Base-by-base conservation (phyloP, 2,329 filamentous ascomycete genomes). In the Botrytis sinoallii region DNA sequence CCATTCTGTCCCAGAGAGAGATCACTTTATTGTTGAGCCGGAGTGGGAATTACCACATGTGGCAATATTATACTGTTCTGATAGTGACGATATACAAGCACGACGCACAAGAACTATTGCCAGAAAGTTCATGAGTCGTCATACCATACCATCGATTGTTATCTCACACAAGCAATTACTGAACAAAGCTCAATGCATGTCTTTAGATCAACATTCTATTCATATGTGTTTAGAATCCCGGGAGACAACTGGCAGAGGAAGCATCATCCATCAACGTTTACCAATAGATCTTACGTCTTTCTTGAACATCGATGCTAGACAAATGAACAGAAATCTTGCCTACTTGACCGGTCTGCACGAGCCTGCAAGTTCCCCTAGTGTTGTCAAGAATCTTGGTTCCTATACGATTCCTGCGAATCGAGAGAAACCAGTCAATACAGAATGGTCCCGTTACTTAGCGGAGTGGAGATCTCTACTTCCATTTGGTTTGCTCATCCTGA, bases 271-370 rank as follows among this genome's bases (percentile, higher is more conserved):
- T 70, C 81, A 83, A 71, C 82, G 85, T 57, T 78, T 86, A 25
- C 86, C 86, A 10, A 85, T 87, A 71, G 85, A 87, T 75, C 79
- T 86, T 29, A 78, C 79, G 3, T 86, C 85, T 18, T 88, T 87
- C 76, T 80, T 85, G 73, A 85, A 85, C 74, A 84, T 87, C 74
- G 85, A 87, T 76, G 83, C 85, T 42, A 82, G 85, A 67, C 86
- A 88, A 79, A 85, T 88, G 83, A 88, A 87, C 77, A 83, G 85
- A 74, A 86, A 87, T 75, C 78, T 88, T 35, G 85, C 86, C n/a
- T 85, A 84, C 73, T 79, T 88, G 57, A 86, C 85, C 66, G 78
- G 79, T 35, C 78, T 81, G 40, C 75, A 81, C 40, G 80, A 80
- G 35, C 75, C 77, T 61, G 64, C 76, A 16, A 70, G 76, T 10